phyloP scores from a whole-genome alignment of 805 yeast species.

The Candida coleopterorum region DNA sequence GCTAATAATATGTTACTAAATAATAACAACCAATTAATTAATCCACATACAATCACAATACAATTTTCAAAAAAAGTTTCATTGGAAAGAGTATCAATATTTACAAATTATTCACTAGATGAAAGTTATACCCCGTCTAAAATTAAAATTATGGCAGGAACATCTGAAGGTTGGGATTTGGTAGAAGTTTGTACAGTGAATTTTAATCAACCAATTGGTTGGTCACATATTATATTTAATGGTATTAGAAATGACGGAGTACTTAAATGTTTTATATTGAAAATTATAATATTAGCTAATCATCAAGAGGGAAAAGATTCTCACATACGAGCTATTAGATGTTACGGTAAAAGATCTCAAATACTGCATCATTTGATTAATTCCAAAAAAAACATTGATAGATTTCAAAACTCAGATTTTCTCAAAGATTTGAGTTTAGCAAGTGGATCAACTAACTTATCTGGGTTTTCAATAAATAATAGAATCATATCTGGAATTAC shows the following conservation, averaged over 20 bases:
- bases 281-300: constrained; percentile 62
- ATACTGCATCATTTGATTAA: constrained; percentile 1
- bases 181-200: constrained; percentile 58
- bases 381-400: neutral
- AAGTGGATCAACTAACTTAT: constrained; percentile 19
- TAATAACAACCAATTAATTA: constrained; percentile 34
- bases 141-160: constrained; percentile 64
- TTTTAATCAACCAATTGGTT: constrained; percentile 67
- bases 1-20: constrained; percentile 76
- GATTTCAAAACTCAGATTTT: constrained; percentile 10
- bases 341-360: constrained; percentile 34
- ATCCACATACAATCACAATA: constrained; percentile 78
- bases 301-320: constrained; percentile 97
- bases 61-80: constrained; percentile 76
- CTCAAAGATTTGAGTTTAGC: constrained; percentile 21
- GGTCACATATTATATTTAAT: constrained; percentile 64
- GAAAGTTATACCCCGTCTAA: constrained; percentile 90
- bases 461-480: constrained; percentile 28
- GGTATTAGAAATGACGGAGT: constrained; percentile 51
- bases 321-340: constrained; percentile 73
- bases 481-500: constrained; percentile 9
- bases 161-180: constrained; percentile 69
- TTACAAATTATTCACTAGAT: constrained; percentile 65
- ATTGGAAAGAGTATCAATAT: constrained; percentile 64
- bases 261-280: constrained; percentile 61